Evolutionary conservation across 768 basidiomycete species (phyloP), one percentile per base, ranked within the genome.

Genomic region (Collybiopsis confluens): DNA sequence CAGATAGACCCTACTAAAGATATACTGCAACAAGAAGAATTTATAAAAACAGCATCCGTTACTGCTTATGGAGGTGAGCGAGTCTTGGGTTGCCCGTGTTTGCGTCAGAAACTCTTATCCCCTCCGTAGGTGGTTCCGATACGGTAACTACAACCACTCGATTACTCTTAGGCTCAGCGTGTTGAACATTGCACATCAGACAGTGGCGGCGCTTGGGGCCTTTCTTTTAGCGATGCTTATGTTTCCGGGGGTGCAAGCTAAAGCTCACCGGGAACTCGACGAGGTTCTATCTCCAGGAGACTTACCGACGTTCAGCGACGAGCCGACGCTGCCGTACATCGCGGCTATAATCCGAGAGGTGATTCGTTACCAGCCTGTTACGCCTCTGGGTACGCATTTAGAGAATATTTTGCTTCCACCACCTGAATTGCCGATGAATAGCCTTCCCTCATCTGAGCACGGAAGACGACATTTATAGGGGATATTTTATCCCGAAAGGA

Each of bases 51-150:
- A 23, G 26, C 55, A 16, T 52, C 55, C 47, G 71, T 63, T 15
- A 61, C 68, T 33, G 62, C 66, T 18, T 72, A 71, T 35, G 65
- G 61, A 45, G 23, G 44, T 45, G 21, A 45, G 15, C 24, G 30
- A 33, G 13, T 13, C 30, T 33, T 33, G 30, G 13, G 30, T n/a
- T n/a, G n/a, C n/a, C n/a, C n/a, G n/a, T n/a, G n/a, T n/a, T n/a
- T n/a, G n/a, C n/a, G n/a, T n/a, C n/a, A n/a, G n/a, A n/a, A n/a
- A n/a, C n/a, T n/a, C n/a, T n/a, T n/a, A 33, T 5, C 13, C 30
- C 5, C 30, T 33, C 13, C 30, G 30, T 33, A 33, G 30, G 30
- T 33, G 30, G 30, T 6, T 33, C 30, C 30, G 30, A 33, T 33
- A 33, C 30, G 30, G 30, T 33, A 33, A 33, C 13, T 5, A 33